Evolutionary conservation across 768 basidiomycete genomes (phyloP).

Genomic region (Boletus subcaerulescens): DNA sequence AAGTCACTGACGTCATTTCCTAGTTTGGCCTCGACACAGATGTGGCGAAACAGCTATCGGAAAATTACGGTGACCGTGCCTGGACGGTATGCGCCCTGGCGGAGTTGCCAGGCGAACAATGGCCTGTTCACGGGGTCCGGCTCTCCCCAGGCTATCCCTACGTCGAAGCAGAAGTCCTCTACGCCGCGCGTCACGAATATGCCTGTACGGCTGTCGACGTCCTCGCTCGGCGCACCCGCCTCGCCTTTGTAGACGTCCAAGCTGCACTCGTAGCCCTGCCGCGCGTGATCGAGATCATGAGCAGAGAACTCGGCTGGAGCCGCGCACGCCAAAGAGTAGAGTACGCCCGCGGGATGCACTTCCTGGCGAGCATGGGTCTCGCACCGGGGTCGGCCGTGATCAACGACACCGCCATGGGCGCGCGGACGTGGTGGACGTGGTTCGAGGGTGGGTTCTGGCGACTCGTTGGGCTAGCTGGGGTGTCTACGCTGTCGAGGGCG

Average conservation of each 20-base stretch:
- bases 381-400: conserved; percentile 36
- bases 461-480: conserved; percentile 22
- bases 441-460: conserved; percentile 12
- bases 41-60: conserved; percentile 90
- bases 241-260: conserved; percentile 90
- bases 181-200: conserved; percentile 87
- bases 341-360: conserved; percentile 54
- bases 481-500: not conserved
- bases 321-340: conserved; percentile 55
- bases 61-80: conserved; percentile 93
- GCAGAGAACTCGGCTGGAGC: conserved; percentile 79
- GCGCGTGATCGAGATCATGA: conserved; percentile 88
- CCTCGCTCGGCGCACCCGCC: conserved; percentile 87
- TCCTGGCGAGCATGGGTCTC: conserved; percentile 86
- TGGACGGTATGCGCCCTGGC: conserved; percentile 90
- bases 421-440: conserved; percentile 20
- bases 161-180: conserved; percentile 91
- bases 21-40: conserved; percentile 90
- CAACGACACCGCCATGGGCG: not conserved
- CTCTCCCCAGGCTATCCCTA: conserved; percentile 75
- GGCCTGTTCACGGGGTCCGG: conserved; percentile 85
- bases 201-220: conserved; percentile 91
- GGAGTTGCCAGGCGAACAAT: conserved; percentile 68
- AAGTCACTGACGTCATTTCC: not conserved
- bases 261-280: conserved; percentile 84